phyloP scores from a whole-genome alignment of 768 basidiomycete genomes.

The Mycena rebaudengoi region DNA sequence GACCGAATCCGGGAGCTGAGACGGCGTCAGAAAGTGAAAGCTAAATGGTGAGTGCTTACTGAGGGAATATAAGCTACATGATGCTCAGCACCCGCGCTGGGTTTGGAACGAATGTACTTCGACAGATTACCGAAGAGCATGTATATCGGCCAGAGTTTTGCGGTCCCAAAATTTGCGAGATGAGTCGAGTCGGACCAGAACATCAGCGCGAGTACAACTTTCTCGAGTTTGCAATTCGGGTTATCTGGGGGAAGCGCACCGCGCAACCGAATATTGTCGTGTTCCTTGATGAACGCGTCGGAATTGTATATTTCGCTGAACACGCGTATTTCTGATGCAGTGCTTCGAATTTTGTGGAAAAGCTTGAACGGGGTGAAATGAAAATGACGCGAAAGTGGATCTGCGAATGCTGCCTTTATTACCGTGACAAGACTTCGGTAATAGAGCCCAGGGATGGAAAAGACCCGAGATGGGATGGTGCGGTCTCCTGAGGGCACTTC shows the following conservation, averaged over 20 bases:
- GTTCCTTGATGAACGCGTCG: slow-evolving; percentile 25
- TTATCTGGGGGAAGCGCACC: slow-evolving; percentile 24
- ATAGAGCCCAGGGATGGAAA: slow-evolving; percentile 35
- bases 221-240: slow-evolving; percentile 28
- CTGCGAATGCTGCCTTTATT: slow-evolving; percentile 30
- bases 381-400: slow-evolving; percentile 25
- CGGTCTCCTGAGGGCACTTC: slow-evolving; percentile 32
- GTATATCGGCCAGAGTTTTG: slow-evolving; percentile 45
- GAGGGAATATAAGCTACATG: slow-evolving; percentile 45
- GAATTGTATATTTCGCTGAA: slow-evolving; percentile 32
- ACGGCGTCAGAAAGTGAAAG: slow-evolving; percentile 9
- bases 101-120: slow-evolving; percentile 40
- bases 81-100: slow-evolving; percentile 25
- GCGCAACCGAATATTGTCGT: slow-evolving; percentile 24
- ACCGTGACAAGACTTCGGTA: slow-evolving; percentile 32
- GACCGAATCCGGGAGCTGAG: slow-evolving; percentile 36
- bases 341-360: slow-evolving; percentile 17
- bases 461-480: slow-evolving; percentile 25
- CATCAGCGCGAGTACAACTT: slow-evolving; percentile 33
- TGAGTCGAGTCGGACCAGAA: slow-evolving; percentile 40
- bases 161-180: slow-evolving; percentile 37
- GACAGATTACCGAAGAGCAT: slow-evolving; percentile 43
- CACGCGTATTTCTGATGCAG: slow-evolving; percentile 6
- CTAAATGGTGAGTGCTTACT: slow-evolving; percentile 20
- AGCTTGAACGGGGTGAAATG: slow-evolving; percentile 34